These are phyloP conservation scores for Cladosporium colombiae DNA, from an alignment of 2,329 filamentous ascomycete species.

Conservation along the genomic window DNA sequence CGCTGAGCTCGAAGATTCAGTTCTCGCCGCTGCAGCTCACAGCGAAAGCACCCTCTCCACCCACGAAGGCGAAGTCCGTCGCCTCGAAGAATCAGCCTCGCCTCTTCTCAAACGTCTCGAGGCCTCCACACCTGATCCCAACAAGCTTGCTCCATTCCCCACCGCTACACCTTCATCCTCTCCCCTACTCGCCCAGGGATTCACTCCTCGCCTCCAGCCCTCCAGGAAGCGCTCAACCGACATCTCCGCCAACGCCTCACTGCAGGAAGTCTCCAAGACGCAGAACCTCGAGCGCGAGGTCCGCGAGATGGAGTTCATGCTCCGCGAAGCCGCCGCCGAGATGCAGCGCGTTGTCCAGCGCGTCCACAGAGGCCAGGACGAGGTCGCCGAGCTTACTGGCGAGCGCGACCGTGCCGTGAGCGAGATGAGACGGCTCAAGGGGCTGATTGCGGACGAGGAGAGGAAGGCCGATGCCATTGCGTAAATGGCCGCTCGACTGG, in stretches of 20 bases:
- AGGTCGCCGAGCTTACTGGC: constrained; percentile 76
- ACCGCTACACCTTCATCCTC: constrained; percentile 10
- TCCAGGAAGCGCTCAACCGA: constrained; percentile 50
- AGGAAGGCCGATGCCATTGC: constrained; percentile 17
- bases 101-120: constrained; percentile 71
- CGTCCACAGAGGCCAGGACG: constrained; percentile 81
- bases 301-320: constrained; percentile 78
- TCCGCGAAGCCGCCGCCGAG: constrained; percentile 73
- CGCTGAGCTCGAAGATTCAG: constrained; percentile 77
- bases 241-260: constrained; percentile 54
- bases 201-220: constrained; percentile 60
- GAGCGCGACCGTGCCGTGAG: constrained; percentile 73
- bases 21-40: constrained; percentile 78
- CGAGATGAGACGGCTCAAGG: constrained; percentile 69
- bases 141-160: constrained; percentile 41
- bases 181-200: not conserved
- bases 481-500: not conserved
- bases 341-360: constrained; percentile 81
- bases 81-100: constrained; percentile 75
- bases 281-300: constrained; percentile 76
- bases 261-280: constrained; percentile 67
- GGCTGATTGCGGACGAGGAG: constrained; percentile 63
- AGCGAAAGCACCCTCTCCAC: constrained; percentile 81
- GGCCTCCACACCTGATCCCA: constrained; percentile 43
- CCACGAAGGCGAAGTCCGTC: constrained; percentile 82